Percentiles rank a stretch among this genome's conserved stretches.
These are phyloP conservation scores for Stenocarpella maydis DNA, from an alignment of 2,329 filamentous ascomycete species.

Conservation along the genomic window DNA sequence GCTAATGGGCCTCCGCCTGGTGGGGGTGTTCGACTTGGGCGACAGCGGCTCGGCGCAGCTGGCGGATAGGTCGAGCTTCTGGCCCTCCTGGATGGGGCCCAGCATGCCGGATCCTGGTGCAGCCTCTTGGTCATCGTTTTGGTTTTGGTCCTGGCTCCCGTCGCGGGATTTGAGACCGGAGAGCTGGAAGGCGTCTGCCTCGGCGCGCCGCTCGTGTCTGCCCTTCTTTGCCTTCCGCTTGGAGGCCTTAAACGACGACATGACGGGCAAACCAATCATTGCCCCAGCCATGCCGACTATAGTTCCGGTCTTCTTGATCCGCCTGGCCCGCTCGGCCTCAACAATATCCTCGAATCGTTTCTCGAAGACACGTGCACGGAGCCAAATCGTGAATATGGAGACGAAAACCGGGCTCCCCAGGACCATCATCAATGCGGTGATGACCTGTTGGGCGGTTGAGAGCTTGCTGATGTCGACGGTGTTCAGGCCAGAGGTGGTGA, in stretches of 20 bases:
- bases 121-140: not conserved
- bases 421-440: slow-evolving; percentile 70
- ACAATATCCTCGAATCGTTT: slow-evolving; percentile 64
- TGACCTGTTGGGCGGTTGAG: slow-evolving; percentile 71
- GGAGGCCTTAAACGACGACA: slow-evolving; percentile 31
- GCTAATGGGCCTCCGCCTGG: slow-evolving; percentile 20
- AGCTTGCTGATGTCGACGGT: slow-evolving; percentile 68
- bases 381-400: slow-evolving; percentile 67
- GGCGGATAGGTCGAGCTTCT: slow-evolving; percentile 19
- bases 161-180: not conserved
- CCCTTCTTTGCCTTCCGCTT: slow-evolving; percentile 5
- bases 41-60: slow-evolving; percentile 19
- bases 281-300: slow-evolving; percentile 38
- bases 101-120: slow-evolving; percentile 19
- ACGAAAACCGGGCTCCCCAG: slow-evolving; percentile 72
- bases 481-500: slow-evolving; percentile 71
- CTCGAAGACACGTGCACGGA: slow-evolving; percentile 70
- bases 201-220: slow-evolving; percentile 31
- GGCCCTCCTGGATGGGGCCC: slow-evolving; percentile 29
- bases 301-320: slow-evolving; percentile 38
- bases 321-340: slow-evolving; percentile 49
- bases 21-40: slow-evolving; percentile 4
- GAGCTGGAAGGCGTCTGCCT: slow-evolving; percentile 28
- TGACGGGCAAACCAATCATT: slow-evolving; percentile 39
- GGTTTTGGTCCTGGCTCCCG: not conserved